phyloP scores from a whole-genome alignment of 257 asterid species.

The Rauvolfia tetraphylla region DNA sequence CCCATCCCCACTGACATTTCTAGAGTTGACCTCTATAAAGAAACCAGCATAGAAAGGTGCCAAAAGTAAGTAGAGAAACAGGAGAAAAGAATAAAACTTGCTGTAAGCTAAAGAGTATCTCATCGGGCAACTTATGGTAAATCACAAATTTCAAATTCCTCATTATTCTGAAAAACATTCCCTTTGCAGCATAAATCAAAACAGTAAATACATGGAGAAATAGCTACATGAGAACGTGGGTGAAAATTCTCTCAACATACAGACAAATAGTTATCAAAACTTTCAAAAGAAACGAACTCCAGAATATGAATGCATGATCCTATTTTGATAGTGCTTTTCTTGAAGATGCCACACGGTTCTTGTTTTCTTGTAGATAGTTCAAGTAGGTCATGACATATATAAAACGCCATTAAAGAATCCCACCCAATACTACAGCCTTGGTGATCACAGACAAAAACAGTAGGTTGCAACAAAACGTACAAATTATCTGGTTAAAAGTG shows the following conservation, averaged over 20 bases:
- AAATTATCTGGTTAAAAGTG: not conserved
- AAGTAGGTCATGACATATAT: not conserved
- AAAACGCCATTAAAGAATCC: not conserved
- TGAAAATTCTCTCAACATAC: not conserved
- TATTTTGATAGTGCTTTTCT: not conserved
- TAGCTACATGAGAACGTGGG: not conserved
- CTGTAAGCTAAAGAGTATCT: not conserved
- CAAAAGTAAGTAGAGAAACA: slow-evolving; percentile 7
- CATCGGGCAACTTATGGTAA: not conserved
- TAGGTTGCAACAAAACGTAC: not conserved
- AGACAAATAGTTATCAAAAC: not conserved
- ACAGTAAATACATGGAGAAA: not conserved
- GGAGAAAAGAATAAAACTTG: not conserved
- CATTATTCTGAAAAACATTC: not conserved
- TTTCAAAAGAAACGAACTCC: not conserved
- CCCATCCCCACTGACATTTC: slow-evolving; percentile 48
- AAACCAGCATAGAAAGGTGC: not conserved
- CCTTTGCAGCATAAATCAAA: not conserved
- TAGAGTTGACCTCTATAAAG: slow-evolving; percentile 30
- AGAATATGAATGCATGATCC: not conserved
- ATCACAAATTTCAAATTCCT: not conserved
- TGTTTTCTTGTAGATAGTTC: not conserved
- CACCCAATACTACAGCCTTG: not conserved
- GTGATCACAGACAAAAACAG: not conserved
- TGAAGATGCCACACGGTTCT: not conserved